Evolutionary conservation across 2,329 filamentous ascomycete species (phyloP).

Genomic region (Alternaria longipes): DNA sequence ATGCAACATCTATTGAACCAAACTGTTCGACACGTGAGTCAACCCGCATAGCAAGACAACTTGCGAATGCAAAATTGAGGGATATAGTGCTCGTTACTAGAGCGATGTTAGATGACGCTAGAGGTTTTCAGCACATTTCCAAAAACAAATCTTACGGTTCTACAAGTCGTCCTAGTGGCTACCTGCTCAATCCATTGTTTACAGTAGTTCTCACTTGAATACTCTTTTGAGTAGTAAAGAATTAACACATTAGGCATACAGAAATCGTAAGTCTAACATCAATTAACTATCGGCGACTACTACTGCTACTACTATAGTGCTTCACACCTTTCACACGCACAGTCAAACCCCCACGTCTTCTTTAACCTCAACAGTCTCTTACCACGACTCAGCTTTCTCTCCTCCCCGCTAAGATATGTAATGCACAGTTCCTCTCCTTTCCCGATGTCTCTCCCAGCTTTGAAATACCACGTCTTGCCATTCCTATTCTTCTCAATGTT

Average conservation of each 20-base stretch:
- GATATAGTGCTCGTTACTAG: not conserved
- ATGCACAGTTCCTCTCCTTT: constrained; percentile 58
- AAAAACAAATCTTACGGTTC: not conserved
- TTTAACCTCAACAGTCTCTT: constrained; percentile 52
- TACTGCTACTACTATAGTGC: constrained; percentile 13
- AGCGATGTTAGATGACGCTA: not conserved
- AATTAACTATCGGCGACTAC: not conserved
- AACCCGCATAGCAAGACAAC: not conserved
- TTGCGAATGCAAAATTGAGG: not conserved
- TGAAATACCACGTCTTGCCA: constrained; percentile 55
- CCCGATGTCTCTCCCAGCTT: constrained; percentile 45
- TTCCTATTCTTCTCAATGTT: constrained; percentile 55
- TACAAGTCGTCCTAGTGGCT: not conserved
- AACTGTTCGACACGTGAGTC: not conserved
- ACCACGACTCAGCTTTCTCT: constrained; percentile 49
- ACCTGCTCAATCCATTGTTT: not conserved
- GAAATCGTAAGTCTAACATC: not conserved
- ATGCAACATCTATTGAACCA: not conserved
- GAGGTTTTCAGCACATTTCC: not conserved
- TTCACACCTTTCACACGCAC: constrained; percentile 54
- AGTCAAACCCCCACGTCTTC: constrained; percentile 58
- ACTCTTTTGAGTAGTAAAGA: not conserved
- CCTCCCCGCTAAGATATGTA: constrained; percentile 60
- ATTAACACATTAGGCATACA: not conserved
- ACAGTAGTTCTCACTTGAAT: not conserved